Evolutionary conservation across 1,284 basidiomycete species (phyloP), one percentile per base, ranked within the genome.

Genomic region (Leccinum subatratum): DNA sequence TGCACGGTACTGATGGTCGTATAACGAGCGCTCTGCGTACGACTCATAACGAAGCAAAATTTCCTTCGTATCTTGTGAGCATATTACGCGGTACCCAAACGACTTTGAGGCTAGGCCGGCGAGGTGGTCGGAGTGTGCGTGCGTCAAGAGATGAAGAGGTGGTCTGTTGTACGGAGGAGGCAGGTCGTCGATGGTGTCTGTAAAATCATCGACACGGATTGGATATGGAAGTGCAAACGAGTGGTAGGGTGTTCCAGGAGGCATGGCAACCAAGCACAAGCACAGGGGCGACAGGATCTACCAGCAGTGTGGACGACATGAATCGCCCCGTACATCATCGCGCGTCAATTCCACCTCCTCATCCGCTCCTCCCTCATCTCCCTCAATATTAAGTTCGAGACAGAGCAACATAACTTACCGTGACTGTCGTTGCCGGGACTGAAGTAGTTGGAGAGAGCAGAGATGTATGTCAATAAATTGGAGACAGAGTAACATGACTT

Each of bases 121-220:
- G 64, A 91, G 81, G 74, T 95, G 93, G 76, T 95, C 94, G 0
- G 93, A 83, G 77, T 96, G 94, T 1, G 92, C 91, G 73, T 95
- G 93, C 0, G 90, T 88, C 64, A 96, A 83, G 8, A 95, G 84
- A 75, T 91, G 86, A 6, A 94, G 81, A 6, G 82, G 82, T 0
- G 91, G 88, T 9, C 80, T 72, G 30, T 80, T 79, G 60, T 79
- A 76, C 0, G 77, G 77, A 16, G 70, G 51, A 12, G 77, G 66
- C 70, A 72, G 59, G 71, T 78, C 68, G 65, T 79, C 68, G 39
- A 77, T 60, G 20, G 80, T 73, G 69, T 77, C 74, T 12, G 85
- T 80, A 75, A 95, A 95, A 69, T 87, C 85, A 75, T 95, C 93
- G 28, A 95, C 87, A 3, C 92, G 86, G 63, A 95, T 93, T 11